Evolutionary conservation across 2,329 filamentous ascomycete genomes (phyloP), one percentile per base, ranked within the genome.

Genomic region (Cercospora berteroae): DNA sequence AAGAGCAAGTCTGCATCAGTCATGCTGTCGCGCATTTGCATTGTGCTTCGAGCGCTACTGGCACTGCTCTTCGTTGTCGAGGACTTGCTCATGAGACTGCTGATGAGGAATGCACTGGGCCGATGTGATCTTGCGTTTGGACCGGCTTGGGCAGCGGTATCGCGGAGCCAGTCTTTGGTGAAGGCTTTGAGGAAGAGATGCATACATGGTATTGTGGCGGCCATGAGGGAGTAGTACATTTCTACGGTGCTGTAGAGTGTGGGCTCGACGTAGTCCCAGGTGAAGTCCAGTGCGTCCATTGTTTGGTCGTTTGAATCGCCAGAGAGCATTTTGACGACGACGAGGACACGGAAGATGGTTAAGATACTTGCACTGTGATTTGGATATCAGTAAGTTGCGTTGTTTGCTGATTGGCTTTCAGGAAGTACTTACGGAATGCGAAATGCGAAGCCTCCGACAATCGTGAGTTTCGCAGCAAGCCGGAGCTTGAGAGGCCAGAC

Each of bases 131-230:
- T 62, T 16, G 23, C 63, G 60, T 8, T 60, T 56, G 65, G 65
- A 12, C 63, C 65, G 56, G 67, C 33, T 48, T 70, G 68, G 10
- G 64, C 63, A 8, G 55, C 59, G 5, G 65, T 70, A 4, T 66
- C 65, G n/a, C 68, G 56, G 7, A 70, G 33, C 27, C 64, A 68
- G 4, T 66, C 68, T 18, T 66, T 70, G 18, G 56, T 64, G 64
- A 70, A 70, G 5, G 66, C 44, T 16, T 57, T 52, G 25, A 70
- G 63, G 56, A 70, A 70, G 20, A 70, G 64, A 60, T 68, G 68
- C 66, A 70, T 68, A 57, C 68, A 70, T 2, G 68, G 68, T n/a
- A 70, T 68, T 7, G 68, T 70, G 13, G 68, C 68, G 7, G 68
- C 66, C 66, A 70, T 68, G 5, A 70, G 52, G 9, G 56, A 63